A percentile compares a stretch with the other conserved stretches of the same genome.
These are phyloP conservation scores for Hamamelis virginiana DNA, from an alignment of 164 flowering plant species.

Conservation along the genomic window DNA sequence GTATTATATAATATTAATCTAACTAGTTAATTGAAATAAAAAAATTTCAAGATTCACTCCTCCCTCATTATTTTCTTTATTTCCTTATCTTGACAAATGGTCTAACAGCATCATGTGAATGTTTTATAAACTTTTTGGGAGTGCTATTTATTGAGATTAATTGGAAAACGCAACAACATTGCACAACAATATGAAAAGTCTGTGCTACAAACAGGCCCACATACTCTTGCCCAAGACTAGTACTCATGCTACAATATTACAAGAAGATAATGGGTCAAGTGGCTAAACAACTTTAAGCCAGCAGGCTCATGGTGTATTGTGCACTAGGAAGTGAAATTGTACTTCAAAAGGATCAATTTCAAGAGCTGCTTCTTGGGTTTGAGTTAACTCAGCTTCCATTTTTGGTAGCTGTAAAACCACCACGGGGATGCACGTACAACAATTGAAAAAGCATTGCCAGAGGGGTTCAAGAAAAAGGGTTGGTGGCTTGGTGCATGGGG, in stretches of 20 bases:
- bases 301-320: not conserved
- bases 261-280: conserved; percentile 1
- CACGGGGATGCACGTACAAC: not conserved
- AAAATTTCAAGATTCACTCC: too few species aligned
- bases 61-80: too few species aligned
- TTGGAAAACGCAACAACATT: conserved; percentile 13
- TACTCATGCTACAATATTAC: not conserved
- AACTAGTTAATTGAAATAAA: too few species aligned
- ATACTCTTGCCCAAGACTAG: not conserved
- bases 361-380: conserved; percentile 1
- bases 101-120: too few species aligned
- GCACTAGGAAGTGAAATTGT: conserved; percentile 4
- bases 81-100: too few species aligned
- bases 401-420: not conserved
- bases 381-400: not conserved
- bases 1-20: too few species aligned
- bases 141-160: too few species aligned
- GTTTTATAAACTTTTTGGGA: too few species aligned
- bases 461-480: not conserved
- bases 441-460: not conserved
- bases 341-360: not conserved
- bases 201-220: conserved; percentile 10
- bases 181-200: not conserved
- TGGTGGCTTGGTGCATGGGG: not conserved
- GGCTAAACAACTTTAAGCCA: not conserved